These are phyloP conservation scores for Phycomyces nitens DNA, from an alignment of 192 early-diverging fungal species.

Conservation along the genomic window DNA sequence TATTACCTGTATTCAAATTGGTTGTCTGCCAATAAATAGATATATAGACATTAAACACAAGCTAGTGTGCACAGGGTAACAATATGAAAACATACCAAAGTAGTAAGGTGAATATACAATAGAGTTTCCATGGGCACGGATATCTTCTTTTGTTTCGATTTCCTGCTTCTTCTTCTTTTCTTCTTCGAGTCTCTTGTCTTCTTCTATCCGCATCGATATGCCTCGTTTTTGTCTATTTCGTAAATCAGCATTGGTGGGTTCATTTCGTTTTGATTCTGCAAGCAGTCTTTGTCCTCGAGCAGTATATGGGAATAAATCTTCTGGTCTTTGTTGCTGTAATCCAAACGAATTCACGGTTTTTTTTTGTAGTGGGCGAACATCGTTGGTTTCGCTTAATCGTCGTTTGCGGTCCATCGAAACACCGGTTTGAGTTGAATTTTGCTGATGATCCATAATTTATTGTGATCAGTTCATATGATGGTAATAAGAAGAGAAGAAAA, in stretches of 20 bases:
- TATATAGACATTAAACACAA: not conserved
- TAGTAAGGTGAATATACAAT: constrained; percentile 42
- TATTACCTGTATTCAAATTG: constrained; percentile 27
- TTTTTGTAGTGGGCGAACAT: not conserved
- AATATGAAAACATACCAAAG: constrained; percentile 28
- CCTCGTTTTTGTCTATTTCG: not conserved
- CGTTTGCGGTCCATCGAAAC: not conserved
- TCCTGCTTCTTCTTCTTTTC: constrained; percentile 9
- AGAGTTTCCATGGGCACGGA: constrained; percentile 33
- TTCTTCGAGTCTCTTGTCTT: not conserved
- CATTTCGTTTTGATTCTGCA: not conserved
- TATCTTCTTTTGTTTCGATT: constrained; percentile 32
- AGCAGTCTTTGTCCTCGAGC: not conserved
- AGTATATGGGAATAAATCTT: not conserved
- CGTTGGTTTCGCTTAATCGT: not conserved
- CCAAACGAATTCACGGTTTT: not conserved
- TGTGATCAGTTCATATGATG: not conserved
- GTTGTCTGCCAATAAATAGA: constrained; percentile 15
- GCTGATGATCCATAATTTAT: not conserved
- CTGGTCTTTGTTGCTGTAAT: not conserved
- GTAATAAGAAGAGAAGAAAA: not conserved
- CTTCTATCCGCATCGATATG: not conserved
- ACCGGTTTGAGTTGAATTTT: not conserved
- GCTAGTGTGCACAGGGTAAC: not conserved
- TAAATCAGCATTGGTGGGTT: not conserved